phyloP scores from a whole-genome alignment of 2,329 filamentous ascomycete genomes.

The Phialocephala sp. region DNA sequence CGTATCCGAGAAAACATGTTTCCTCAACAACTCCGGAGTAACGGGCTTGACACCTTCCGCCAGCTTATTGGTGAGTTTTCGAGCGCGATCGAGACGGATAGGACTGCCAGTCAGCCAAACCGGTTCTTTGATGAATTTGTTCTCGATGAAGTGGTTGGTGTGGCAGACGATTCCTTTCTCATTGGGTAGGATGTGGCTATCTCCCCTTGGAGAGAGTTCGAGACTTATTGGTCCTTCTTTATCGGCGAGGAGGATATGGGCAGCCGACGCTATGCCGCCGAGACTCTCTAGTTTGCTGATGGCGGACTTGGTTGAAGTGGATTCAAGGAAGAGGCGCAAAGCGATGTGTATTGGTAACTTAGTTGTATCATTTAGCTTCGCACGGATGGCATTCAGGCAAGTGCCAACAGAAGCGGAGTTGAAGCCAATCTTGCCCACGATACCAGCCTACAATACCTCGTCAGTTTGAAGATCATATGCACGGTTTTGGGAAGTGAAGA shows the following conservation, averaged over 20 bases:
- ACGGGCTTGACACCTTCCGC: constrained; percentile 29
- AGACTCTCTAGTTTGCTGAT: constrained; percentile 51
- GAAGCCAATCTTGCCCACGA: constrained; percentile 56
- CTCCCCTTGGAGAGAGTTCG: constrained; percentile 49
- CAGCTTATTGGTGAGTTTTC: constrained; percentile 38
- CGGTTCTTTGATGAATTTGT: constrained; percentile 41
- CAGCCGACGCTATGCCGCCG: constrained; percentile 57
- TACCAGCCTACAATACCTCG: constrained; percentile 31
- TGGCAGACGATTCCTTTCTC: constrained; percentile 36
- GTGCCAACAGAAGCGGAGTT: constrained; percentile 60
- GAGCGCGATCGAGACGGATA: constrained; percentile 41
- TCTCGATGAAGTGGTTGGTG: constrained; percentile 44
- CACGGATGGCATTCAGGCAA: constrained; percentile 60
- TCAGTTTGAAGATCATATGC: constrained; percentile 9
- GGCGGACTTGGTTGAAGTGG: constrained; percentile 50
- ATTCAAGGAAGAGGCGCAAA: constrained; percentile 58
- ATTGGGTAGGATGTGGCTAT: constrained; percentile 35
- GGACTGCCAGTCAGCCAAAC: constrained; percentile 44
- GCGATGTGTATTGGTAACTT: constrained; percentile 60
- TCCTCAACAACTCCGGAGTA: constrained; percentile 39
- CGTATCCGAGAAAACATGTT: constrained; percentile 45
- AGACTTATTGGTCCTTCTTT: constrained; percentile 44
- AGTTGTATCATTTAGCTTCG: constrained; percentile 51
- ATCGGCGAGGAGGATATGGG: constrained; percentile 61
- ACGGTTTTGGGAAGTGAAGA: background rate